Base-by-base conservation (phyloP, 2,329 filamentous ascomycete genomes). In the Calonectria hawksworthii region DNA sequence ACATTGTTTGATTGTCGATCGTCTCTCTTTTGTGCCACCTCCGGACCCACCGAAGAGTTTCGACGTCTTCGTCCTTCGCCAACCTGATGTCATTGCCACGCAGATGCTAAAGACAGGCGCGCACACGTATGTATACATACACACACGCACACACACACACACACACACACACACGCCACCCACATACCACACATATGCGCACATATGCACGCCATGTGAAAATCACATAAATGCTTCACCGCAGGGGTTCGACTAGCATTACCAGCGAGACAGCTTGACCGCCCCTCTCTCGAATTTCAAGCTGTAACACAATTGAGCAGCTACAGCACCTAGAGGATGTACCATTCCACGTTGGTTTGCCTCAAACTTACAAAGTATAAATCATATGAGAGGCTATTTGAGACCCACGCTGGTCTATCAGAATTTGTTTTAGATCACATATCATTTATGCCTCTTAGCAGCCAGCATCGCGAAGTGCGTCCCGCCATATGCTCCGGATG, bases 311-410 rank as follows among this genome's bases (percentile, higher is more conserved):
- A 28, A 13, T 38, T 67, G 51, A 59, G 5, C 44, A 36, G 14
- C 26, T 34, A 9, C 36, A 9, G 23, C 28, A 14, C 10, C 26
- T 16, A 4, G n/a, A 34, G 30, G 11, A 34, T 64, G 23, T 26
- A 54, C 44, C 44, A 47, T 36, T 9, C 26, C 28, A 34, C 23
- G 32, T n/a, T 16, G 23, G 32, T 63, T 41, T 36, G 26, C 41
- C 28, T 44, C 9, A 21, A 30, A 28, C n/a, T 63, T 38, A 34
- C 38, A 59, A 74, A 38, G 26, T 70, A 74, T 74, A 70, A 70
- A 74, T 61, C 52, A 59, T 30, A 26, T 38, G 41, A 61, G 21
- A 18, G 21, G 21, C 44, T 21, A 52, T 38, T 36, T 23, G 16
- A 14, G 50, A 51, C 36, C 32, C 4, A 51, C 18, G 51, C 14